A percentile compares a stretch with the other conserved stretches of the same genome.
Evolutionary conservation across 768 basidiomycete species (phyloP).

Genomic region (Tylopilus rubrobrunneus): DNA sequence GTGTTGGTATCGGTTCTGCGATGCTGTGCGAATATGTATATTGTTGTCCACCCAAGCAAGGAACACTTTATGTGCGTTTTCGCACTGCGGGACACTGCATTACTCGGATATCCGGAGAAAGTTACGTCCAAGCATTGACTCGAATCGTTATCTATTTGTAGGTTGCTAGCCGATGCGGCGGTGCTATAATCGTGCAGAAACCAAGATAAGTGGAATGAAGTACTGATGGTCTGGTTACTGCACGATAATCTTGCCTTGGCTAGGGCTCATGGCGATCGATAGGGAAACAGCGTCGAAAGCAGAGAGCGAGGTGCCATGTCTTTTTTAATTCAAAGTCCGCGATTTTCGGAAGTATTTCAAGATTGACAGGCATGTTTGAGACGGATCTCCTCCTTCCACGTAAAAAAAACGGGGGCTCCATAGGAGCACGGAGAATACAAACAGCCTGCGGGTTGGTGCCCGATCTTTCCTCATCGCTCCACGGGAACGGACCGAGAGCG

Average conservation of each 20-base stretch:
- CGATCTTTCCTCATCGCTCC: slow-evolving; percentile 10
- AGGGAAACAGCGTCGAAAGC: too few species aligned
- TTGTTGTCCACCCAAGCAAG: background rate
- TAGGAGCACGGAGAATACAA: slow-evolving; percentile 4
- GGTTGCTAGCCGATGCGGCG: slow-evolving; percentile 13
- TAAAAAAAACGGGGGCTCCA: slow-evolving; percentile 11
- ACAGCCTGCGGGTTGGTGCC: background rate
- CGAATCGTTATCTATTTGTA: background rate
- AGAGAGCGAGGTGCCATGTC: too few species aligned
- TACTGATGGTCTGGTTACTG: slow-evolving; percentile 6
- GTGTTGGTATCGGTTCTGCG: slow-evolving; percentile 11
- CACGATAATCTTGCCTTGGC: slow-evolving; percentile 12
- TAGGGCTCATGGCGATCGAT: slow-evolving; percentile 10
- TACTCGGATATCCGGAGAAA: background rate
- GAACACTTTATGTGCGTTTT: slow-evolving; percentile 3
- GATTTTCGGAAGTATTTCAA: slow-evolving; percentile 24
- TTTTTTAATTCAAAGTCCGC: slow-evolving; percentile 22
- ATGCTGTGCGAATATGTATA: background rate
- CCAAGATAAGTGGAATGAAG: background rate
- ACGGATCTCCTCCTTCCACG: slow-evolving; percentile 13
- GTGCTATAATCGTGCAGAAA: slow-evolving; percentile 1
- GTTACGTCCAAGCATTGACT: background rate
- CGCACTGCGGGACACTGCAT: background rate
- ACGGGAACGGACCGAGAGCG: slow-evolving; percentile 9
- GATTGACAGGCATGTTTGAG: slow-evolving; percentile 1